Conservation (phyloP, 805 yeast species). For the Candida dendrica region DNA sequence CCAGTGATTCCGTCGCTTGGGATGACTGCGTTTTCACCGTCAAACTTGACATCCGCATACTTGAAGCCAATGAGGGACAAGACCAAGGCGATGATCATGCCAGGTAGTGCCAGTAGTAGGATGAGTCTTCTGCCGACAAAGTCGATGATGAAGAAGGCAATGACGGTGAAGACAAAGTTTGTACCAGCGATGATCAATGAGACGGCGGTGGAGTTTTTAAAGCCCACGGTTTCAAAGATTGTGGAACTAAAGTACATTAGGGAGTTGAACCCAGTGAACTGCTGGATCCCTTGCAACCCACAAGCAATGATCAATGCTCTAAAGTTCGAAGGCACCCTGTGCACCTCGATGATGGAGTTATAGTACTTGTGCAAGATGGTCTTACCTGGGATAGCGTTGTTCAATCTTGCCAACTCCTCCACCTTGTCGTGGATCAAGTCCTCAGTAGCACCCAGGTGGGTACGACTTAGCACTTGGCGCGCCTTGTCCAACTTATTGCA, state of each 20-base stretch:
- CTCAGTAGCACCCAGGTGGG: conserved; percentile 58
- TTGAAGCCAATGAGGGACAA: conserved; percentile 90
- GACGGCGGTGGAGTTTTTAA: conserved; percentile 85
- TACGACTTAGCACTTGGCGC: conserved; percentile 50
- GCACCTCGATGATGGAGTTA: conserved; percentile 58
- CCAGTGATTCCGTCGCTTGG: conserved; percentile 45
- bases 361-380: conserved; percentile 42
- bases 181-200: conserved; percentile 92
- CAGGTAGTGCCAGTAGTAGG: conserved; percentile 72
- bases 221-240: conserved; percentile 86
- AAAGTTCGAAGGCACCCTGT: conserved; percentile 67
- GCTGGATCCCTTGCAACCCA: conserved; percentile 94
- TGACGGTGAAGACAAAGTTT: conserved; percentile 78
- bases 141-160: conserved; percentile 85
- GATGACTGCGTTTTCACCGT: conserved; percentile 35
- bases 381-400: conserved; percentile 38
- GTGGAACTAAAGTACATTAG: conserved; percentile 93
- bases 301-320: conserved; percentile 88
- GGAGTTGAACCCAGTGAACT: conserved; percentile 94
- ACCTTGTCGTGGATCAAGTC: conserved; percentile 61
- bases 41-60: conserved; percentile 58
- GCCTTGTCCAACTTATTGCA: conserved; percentile 63
- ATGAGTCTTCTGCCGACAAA: conserved; percentile 82
- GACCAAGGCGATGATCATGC: conserved; percentile 71
- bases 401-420: conserved; percentile 49